Evolutionary conservation across 495 filamentous ascomycete genomes (phyloP).

Genomic region (Emericellopsis terricola): DNA sequence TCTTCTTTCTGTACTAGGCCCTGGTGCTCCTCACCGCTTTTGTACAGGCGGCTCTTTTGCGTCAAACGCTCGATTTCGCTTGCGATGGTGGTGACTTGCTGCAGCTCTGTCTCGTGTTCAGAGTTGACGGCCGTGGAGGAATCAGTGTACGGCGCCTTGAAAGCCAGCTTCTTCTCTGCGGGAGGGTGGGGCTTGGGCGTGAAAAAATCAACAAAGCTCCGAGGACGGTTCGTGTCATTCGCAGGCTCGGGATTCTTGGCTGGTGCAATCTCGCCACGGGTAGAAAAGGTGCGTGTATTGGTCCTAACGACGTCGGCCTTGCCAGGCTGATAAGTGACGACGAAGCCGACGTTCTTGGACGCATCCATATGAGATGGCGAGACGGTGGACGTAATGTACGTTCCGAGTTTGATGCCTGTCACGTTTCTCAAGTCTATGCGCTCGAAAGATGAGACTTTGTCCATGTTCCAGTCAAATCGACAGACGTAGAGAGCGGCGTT

Average conservation of each 20-base stretch:
- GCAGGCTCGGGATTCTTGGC: conserved; percentile 3
- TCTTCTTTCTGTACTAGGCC: conserved; percentile 47
- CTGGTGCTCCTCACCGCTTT: conserved; percentile 13
- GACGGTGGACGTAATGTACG: conserved; percentile 77
- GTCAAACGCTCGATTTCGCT: conserved; percentile 34
- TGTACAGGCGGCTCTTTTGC: conserved; percentile 14
- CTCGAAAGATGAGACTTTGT: conserved; percentile 83
- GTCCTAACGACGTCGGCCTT: conserved; percentile 48
- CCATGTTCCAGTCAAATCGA: conserved; percentile 78
- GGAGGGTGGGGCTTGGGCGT: conserved; percentile 10
- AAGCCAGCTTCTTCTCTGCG: conserved; percentile 20
- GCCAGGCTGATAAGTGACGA: conserved; percentile 56
- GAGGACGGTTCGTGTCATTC: conserved; percentile 1
- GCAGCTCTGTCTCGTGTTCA: conserved; percentile 39
- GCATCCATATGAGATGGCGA: conserved; percentile 57
- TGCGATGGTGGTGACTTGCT: conserved; percentile 54
- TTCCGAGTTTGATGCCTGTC: conserved; percentile 50
- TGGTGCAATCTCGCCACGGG: conserved; percentile 5
- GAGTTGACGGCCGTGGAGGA: conserved; percentile 21
- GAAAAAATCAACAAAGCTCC: conserved; percentile 13
- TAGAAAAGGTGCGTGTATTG: conserved; percentile 71
- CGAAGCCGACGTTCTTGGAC: conserved; percentile 61
- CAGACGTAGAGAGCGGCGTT: conserved; percentile 72
- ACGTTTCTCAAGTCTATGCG: conserved; percentile 63
- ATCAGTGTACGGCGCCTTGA: conserved; percentile 43